Evolutionary conservation across 1,284 basidiomycete species (phyloP).

Genomic region (Moesziomyces sp.): DNA sequence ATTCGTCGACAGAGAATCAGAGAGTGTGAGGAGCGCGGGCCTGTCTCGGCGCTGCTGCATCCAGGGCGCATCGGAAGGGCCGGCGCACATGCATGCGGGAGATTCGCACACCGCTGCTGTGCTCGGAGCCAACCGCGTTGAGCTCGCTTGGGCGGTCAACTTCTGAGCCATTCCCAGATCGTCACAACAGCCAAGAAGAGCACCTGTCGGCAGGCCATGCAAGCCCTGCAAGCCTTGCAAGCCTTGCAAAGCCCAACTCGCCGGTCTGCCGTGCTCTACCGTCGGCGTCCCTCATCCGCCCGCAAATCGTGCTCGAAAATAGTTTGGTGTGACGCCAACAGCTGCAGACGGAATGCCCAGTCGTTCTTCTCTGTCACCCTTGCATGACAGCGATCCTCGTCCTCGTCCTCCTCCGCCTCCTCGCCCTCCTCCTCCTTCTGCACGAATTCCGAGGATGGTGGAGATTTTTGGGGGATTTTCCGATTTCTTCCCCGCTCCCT

Average conservation of each 20-base stretch:
- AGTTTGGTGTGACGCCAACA: too few relatives aligned
- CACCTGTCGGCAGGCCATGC: not conserved
- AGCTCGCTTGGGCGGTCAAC: slow-evolving; percentile 5
- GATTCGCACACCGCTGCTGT: not conserved
- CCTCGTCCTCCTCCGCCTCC: too few relatives aligned
- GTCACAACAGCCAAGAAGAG: not conserved
- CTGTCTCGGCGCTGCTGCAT: not conserved
- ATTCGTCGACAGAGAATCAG: not conserved
- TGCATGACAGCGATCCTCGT: too few relatives aligned
- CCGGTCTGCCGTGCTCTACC: too few relatives aligned
- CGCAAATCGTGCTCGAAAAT: too few relatives aligned
- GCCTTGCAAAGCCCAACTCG: too few relatives aligned
- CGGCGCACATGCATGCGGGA: not conserved
- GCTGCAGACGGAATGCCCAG: too few relatives aligned
- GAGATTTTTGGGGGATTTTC: not conserved
- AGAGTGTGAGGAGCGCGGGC: not conserved
- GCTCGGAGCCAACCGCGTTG: slow-evolving; percentile 11
- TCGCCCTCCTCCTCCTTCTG: too few relatives aligned
- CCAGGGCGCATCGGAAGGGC: not conserved
- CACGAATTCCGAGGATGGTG: too few relatives aligned
- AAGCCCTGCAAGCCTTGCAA: not conserved
- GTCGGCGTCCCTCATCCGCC: too few relatives aligned
- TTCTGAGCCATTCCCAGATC: not conserved
- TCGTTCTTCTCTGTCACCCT: too few relatives aligned
- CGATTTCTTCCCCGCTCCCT: not conserved